These are phyloP conservation scores for Melaleuca quinquenervia DNA, from an alignment of 345 rosid genomes.

Conservation along the genomic window DNA sequence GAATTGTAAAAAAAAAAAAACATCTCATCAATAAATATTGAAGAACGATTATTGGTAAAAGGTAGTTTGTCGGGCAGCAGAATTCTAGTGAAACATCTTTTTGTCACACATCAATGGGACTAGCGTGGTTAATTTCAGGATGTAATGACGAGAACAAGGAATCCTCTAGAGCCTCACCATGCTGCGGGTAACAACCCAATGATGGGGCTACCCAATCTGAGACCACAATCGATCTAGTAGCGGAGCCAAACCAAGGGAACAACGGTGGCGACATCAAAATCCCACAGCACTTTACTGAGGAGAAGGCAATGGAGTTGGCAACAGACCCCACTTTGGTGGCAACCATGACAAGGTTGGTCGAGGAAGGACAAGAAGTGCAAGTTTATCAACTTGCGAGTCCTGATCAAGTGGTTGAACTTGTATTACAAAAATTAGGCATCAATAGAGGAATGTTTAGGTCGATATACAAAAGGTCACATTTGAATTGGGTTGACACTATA, in stretches of 20 bases:
- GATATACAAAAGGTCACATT: fast-evolving
- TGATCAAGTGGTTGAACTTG: background rate
- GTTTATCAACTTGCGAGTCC: background rate
- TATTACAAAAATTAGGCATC: background rate
- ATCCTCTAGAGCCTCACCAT: background rate
- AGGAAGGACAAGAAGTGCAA: background rate
- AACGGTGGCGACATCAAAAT: fast-evolving
- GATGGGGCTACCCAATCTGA: background rate
- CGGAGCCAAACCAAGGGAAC: background rate
- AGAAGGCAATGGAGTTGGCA: background rate
- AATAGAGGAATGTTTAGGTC: too few relatives aligned
- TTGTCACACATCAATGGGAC: background rate
- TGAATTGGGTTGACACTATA: background rate
- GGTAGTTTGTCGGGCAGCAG: fast-evolving
- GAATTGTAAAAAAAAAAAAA: too few relatives aligned
- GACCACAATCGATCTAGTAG: background rate
- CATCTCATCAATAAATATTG: background rate
- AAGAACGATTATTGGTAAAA: background rate
- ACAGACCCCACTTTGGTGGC: background rate
- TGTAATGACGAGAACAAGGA: background rate
- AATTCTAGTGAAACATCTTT: background rate
- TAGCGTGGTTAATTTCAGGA: background rate
- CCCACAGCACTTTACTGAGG: background rate
- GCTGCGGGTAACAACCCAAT: fast-evolving
- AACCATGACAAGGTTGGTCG: background rate